A percentile compares a stretch with the other conserved stretches of the same genome.
These are phyloP conservation scores for Cardamine chenopodiifolia DNA, from an alignment of 345 rosid genomes.

Conservation along the genomic window DNA sequence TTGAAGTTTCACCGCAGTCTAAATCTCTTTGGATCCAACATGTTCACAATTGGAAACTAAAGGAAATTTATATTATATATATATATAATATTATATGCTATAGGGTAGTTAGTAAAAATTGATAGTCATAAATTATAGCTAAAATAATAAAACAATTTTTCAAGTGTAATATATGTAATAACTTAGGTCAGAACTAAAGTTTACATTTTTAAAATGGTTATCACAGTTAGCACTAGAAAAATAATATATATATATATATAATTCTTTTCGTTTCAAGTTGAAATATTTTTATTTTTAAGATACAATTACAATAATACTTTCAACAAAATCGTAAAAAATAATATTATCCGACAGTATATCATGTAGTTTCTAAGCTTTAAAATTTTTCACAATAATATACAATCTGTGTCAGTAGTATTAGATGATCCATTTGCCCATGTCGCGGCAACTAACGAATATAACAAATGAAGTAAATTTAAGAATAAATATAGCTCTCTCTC, in stretches of 20 bases:
- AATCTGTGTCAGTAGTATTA: constrained; percentile 16
- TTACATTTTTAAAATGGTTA: background rate
- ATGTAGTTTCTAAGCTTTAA: constrained; percentile 21
- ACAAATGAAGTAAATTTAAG: constrained; percentile 27
- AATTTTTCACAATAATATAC: too few relatives aligned
- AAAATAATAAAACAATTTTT: too few relatives aligned
- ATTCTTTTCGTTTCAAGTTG: too few relatives aligned
- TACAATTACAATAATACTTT: background rate
- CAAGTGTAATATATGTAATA: background rate
- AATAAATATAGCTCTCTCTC: constrained; percentile 9
- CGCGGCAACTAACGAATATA: constrained; percentile 31
- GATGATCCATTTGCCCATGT: constrained; percentile 42
- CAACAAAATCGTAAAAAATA: background rate
- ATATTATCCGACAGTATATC: constrained; percentile 2
- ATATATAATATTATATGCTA: background rate
- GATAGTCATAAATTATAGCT: background rate
- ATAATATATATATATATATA: background rate
- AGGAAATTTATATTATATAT: background rate
- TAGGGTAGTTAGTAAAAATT: background rate
- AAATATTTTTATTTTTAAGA: too few relatives aligned
- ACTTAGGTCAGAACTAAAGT: background rate
- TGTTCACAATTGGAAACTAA: constrained; percentile 23
- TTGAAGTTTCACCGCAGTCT: constrained; percentile 47
- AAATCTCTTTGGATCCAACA: constrained; percentile 40
- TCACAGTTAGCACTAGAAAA: background rate